A percentile compares a stretch with the other conserved stretches of the same genome.
Conservation (phyloP, 805 yeast species). For the Lachancea waltii region DNA sequence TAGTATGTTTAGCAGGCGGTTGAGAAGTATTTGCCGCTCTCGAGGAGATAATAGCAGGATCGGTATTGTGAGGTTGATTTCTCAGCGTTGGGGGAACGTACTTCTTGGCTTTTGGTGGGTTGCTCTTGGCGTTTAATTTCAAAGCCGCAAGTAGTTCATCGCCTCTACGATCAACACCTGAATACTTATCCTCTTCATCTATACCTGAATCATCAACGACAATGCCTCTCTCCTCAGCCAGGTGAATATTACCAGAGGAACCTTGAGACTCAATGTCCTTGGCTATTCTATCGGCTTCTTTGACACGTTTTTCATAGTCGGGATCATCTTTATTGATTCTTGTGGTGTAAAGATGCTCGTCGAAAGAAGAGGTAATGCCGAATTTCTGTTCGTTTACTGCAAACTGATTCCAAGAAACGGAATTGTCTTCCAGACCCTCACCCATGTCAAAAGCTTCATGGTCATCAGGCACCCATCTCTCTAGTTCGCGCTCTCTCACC, state of each 20-base stretch:
- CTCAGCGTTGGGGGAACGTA: conserved; percentile 32
- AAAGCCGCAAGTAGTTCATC: conserved; percentile 31
- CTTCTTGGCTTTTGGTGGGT: conserved; percentile 29
- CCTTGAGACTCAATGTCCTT: conserved; percentile 70
- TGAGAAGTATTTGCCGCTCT: conserved; percentile 5
- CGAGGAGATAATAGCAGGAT: conserved; percentile 33
- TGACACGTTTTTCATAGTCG: conserved; percentile 56
- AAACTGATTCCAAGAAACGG: conserved; percentile 80
- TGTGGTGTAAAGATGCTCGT: conserved; percentile 85
- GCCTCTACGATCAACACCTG: conserved; percentile 70
- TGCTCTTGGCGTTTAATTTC: conserved; percentile 27
- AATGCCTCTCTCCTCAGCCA: conserved; percentile 88
- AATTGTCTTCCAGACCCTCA: conserved; percentile 34
- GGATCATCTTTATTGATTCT: conserved; percentile 64
- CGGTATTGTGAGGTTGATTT: conserved; percentile 30
- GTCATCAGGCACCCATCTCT: conserved; percentile 78
- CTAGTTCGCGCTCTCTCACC: conserved; percentile 62
- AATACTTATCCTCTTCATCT: conserved; percentile 94
- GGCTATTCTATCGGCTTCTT: conserved; percentile 73
- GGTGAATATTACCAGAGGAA: conserved; percentile 61
- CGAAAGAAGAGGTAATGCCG: conserved; percentile 75
- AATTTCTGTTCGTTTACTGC: conserved; percentile 83
- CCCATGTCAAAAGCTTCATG: conserved; percentile 17
- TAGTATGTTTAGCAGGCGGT: conserved; percentile 5
- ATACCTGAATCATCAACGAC: conserved; percentile 72